These are phyloP conservation scores for Streptanthus diversifolius DNA, from an alignment of 345 rosid genomes.

Conservation along the genomic window DNA sequence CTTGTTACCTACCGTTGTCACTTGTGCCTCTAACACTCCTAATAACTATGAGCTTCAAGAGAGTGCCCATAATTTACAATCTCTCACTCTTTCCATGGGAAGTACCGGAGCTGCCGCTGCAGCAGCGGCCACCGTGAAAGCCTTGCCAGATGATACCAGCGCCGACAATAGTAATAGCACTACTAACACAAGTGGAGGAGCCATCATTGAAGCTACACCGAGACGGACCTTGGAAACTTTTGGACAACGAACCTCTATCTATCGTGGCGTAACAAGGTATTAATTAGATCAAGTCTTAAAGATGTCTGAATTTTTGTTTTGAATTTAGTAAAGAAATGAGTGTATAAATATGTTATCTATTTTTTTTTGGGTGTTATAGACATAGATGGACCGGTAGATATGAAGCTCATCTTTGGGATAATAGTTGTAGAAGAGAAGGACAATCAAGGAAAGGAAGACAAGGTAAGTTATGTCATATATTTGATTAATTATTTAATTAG, in stretches of 20 bases:
- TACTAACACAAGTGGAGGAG: conserved; percentile 43
- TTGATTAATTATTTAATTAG: background rate
- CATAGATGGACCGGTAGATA: conserved; percentile 99
- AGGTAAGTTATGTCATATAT: conserved; percentile 42
- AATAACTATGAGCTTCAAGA: conserved; percentile 62
- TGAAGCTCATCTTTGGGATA: conserved; percentile 99
- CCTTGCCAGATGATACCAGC: conserved; percentile 58
- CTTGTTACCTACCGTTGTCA: conserved; percentile 49
- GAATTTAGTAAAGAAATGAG: background rate
- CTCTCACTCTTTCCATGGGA: conserved; percentile 90
- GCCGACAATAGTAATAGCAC: conserved; percentile 56
- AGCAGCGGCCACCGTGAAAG: conserved; percentile 38
- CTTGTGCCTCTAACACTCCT: conserved; percentile 32
- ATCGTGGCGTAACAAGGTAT: conserved; percentile 96
- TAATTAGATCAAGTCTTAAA: background rate
- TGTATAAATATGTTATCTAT: background rate
- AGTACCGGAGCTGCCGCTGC: conserved; percentile 35
- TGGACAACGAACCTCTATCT: conserved; percentile 95
- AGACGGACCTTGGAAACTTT: conserved; percentile 88
- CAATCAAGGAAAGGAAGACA: conserved; percentile 99
- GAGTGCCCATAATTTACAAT: conserved; percentile 64
- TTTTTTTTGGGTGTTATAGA: conserved; percentile 38
- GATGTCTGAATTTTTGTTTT: background rate
- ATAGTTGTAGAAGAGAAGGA: conserved; percentile 98
- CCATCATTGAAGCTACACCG: conserved; percentile 60